Conservation (phyloP, 2,329 filamentous ascomycete species). For the Fusarium papillatum region DNA sequence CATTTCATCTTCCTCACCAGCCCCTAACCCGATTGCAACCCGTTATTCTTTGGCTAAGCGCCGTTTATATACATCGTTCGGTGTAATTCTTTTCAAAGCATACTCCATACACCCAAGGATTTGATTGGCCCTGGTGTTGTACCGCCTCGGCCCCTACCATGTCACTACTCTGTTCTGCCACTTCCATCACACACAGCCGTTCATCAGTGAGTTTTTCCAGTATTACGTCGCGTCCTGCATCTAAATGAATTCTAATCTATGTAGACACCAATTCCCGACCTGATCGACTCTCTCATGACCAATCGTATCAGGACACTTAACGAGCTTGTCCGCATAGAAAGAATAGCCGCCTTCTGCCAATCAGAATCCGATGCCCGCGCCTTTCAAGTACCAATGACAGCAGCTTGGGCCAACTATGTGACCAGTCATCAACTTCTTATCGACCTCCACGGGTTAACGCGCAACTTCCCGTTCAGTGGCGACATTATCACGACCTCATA, state of each 20-base stretch:
- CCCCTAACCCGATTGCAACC: neutral
- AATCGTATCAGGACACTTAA: neutral
- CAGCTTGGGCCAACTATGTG: neutral
- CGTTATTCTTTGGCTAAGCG: neutral
- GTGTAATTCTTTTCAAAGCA: neutral
- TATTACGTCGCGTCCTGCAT: neutral
- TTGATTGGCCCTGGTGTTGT: neutral
- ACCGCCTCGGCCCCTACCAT: neutral
- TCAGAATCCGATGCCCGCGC: conserved; percentile 1
- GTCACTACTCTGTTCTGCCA: neutral
- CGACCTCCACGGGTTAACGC: neutral
- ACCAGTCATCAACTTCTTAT: neutral
- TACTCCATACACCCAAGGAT: neutral
- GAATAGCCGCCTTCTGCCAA: neutral
- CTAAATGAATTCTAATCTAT: neutral
- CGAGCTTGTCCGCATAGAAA: neutral
- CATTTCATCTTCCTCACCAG: neutral
- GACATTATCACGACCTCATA: neutral
- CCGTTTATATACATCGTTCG: neutral
- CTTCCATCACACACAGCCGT: neutral
- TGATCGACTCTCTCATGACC: conserved; percentile 3
- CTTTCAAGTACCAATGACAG: neutral
- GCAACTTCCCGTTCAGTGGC: neutral
- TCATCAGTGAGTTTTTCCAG: neutral
- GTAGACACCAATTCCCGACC: neutral